Conservation (phyloP, 1,284 basidiomycete species). For the Mycocalia duriaeana region DNA sequence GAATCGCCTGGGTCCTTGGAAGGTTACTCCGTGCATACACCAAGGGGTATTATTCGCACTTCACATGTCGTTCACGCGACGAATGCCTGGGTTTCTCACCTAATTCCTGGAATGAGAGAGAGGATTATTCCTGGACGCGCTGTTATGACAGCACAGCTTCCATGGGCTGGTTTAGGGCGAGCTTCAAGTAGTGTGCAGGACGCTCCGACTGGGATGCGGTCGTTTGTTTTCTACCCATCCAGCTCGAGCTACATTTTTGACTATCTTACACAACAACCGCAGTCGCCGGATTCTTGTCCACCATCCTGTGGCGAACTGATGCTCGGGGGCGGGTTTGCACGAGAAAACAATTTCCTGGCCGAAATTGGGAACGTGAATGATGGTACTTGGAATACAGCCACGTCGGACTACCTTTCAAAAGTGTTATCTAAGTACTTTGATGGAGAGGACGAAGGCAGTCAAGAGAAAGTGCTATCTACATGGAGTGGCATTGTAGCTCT, state of each 20-base stretch:
- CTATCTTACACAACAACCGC: slow-evolving; percentile 64
- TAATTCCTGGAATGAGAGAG: slow-evolving; percentile 53
- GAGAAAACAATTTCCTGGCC: slow-evolving; percentile 20
- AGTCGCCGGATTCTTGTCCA: slow-evolving; percentile 9
- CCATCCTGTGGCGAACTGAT: slow-evolving; percentile 43
- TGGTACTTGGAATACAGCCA: slow-evolving; percentile 31
- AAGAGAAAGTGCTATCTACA: slow-evolving; percentile 34
- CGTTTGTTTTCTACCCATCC: slow-evolving; percentile 49
- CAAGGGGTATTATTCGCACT: slow-evolving; percentile 45
- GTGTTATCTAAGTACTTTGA: slow-evolving; percentile 43
- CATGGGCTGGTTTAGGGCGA: slow-evolving; percentile 28
- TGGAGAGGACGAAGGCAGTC: slow-evolving; percentile 17
- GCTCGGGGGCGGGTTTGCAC: slow-evolving; percentile 50
- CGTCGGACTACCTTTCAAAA: slow-evolving; percentile 36
- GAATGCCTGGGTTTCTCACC: slow-evolving; percentile 64
- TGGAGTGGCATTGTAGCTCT: slow-evolving; percentile 56
- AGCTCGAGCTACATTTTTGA: slow-evolving; percentile 39
- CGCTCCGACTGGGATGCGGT: slow-evolving; percentile 26
- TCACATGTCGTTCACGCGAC: slow-evolving; percentile 69
- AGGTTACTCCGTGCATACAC: slow-evolving; percentile 42
- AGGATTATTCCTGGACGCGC: slow-evolving; percentile 53
- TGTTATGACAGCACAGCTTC: slow-evolving; percentile 58
- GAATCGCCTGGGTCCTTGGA: slow-evolving; percentile 11
- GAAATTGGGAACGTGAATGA: slow-evolving; percentile 38
- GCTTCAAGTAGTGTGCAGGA: slow-evolving; percentile 24